Percentiles rank a stretch among this genome's conserved stretches.
phyloP scores from a whole-genome alignment of 108 stramenopile species.

The Epithemia pelagica region DNA sequence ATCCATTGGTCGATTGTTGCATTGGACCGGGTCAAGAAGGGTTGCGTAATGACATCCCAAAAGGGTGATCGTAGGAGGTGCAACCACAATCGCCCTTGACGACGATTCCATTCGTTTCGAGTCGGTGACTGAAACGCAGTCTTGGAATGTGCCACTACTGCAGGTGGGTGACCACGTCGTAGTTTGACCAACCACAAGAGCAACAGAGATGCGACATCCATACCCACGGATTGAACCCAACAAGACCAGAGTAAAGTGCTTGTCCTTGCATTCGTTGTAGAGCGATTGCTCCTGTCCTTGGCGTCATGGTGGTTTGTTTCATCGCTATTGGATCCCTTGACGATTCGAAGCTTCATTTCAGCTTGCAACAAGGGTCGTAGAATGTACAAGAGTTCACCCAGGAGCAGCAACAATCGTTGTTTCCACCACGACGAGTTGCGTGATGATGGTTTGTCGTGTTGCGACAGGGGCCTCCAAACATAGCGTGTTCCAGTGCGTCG shows the following conservation, averaged over 20 bases:
- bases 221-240: slow-evolving; percentile 21
- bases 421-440: too few relatives aligned
- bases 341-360: slow-evolving; percentile 8
- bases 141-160: too few relatives aligned
- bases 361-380: slow-evolving; percentile 36
- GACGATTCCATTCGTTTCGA: slow-evolving; percentile 34
- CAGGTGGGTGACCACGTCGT: too few relatives aligned
- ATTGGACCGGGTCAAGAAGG: slow-evolving; percentile 8
- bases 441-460: too few relatives aligned
- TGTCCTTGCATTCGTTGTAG: background rate
- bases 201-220: slow-evolving; percentile 31
- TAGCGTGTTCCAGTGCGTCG: slow-evolving; percentile 33
- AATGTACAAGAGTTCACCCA: slow-evolving; percentile 33
- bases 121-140: too few relatives aligned
- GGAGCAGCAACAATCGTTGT: background rate
- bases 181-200: too few relatives aligned
- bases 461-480: too few relatives aligned
- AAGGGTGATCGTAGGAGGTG: slow-evolving; percentile 36
- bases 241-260: slow-evolving; percentile 6
- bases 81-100: slow-evolving; percentile 24
- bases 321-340: background rate
- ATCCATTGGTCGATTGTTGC: slow-evolving; percentile 6
- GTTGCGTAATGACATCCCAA: slow-evolving; percentile 21
- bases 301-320: background rate
- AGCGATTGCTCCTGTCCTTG: background rate